Percentiles rank a stretch among this genome's conserved stretches.
These are phyloP conservation scores for Halenospora varia DNA, from an alignment of 495 filamentous ascomycete genomes.

Conservation along the genomic window DNA sequence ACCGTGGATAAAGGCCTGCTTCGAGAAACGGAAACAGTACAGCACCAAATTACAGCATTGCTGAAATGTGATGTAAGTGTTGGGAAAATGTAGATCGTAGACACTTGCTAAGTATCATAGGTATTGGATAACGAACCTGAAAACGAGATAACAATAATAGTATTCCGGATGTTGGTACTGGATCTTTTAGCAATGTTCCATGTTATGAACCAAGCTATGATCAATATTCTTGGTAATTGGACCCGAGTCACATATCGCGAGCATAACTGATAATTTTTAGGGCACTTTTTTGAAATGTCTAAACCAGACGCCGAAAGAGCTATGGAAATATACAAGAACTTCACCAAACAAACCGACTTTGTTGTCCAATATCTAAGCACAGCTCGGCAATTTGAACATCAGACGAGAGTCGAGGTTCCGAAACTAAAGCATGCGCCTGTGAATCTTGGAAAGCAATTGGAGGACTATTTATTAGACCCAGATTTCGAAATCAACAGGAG, in stretches of 20 bases:
- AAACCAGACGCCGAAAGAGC: slow-evolving; percentile 88
- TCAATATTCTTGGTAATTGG: slow-evolving; percentile 94
- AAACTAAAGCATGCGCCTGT: slow-evolving; percentile 97
- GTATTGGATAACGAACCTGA: slow-evolving; percentile 84
- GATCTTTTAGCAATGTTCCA: slow-evolving; percentile 90
- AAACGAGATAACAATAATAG: slow-evolving; percentile 94
- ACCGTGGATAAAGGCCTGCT: slow-evolving; percentile 90
- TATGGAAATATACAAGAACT: slow-evolving; percentile 87
- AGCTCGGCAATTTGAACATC: slow-evolving; percentile 83
- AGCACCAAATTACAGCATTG: slow-evolving; percentile 80
- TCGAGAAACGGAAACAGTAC: slow-evolving; percentile 87
- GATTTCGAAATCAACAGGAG: slow-evolving; percentile 94
- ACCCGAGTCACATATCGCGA: no score
- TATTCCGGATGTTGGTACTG: slow-evolving; percentile 88
- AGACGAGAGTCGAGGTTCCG: slow-evolving; percentile 89
- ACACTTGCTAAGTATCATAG: slow-evolving; percentile 43
- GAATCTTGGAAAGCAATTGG: slow-evolving; percentile 80
- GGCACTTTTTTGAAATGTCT: slow-evolving; percentile 99
- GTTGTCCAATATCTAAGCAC: slow-evolving; percentile 88
- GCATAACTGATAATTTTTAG: no score
- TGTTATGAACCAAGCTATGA: slow-evolving; percentile 94
- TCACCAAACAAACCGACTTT: slow-evolving; percentile 86
- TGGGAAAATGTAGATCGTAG: no score
- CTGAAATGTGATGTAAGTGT: slow-evolving; percentile 80
- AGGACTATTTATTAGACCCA: slow-evolving; percentile 92